Base-by-base conservation (phyloP, 2,329 filamentous ascomycete species). In the Colletotrichum orchidophilum region DNA sequence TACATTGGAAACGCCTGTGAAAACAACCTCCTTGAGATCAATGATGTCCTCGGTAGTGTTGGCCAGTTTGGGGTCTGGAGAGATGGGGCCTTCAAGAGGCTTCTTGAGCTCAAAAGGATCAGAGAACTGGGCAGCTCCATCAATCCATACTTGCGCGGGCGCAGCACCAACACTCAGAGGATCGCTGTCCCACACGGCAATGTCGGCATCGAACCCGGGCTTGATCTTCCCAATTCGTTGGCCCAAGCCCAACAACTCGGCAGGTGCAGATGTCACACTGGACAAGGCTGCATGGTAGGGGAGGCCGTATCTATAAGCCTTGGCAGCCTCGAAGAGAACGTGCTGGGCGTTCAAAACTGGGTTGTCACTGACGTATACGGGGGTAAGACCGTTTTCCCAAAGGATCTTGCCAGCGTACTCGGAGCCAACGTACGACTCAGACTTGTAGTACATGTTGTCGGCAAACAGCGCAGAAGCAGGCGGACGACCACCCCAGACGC, bases 371-470 rank as follows among this genome's bases (percentile, higher is more conserved):
- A 93, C 91, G 73, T 92, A 93, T 26, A 92, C 87, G 1, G 90
- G 86, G 0, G 90, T 92, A 35, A 93, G 83, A 29, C 88, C 90
- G 66, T 88, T 85, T 26, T 93, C 90, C 74, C 90, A 90, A 0
- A 93, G 84, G 4, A 90, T 84, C 77, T 92, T 92, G 29, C 91
- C 91, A 1, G 91, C 91, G 70, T 88, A 88, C 77, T 92, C 89
- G 12, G 90, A 92, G 0, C 87, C 91, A 5, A 88, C 82, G 74
- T 91, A 92, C 0, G 90, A 83, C 80, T 93, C 92, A 1, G 87
- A 84, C 80, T 93, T 93, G 85, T 93, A 93, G 78, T 88, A 92
- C 88, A 92, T 92, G 77, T 91, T 92, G 76, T 93, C 91, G 11
- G 91, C 91, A 75, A 93, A 93, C 3, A 92, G 81, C n/a, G 88